Base-by-base conservation (phyloP, 2,329 filamentous ascomycete species). In the Arthrobotrys pseudoclavata region DNA sequence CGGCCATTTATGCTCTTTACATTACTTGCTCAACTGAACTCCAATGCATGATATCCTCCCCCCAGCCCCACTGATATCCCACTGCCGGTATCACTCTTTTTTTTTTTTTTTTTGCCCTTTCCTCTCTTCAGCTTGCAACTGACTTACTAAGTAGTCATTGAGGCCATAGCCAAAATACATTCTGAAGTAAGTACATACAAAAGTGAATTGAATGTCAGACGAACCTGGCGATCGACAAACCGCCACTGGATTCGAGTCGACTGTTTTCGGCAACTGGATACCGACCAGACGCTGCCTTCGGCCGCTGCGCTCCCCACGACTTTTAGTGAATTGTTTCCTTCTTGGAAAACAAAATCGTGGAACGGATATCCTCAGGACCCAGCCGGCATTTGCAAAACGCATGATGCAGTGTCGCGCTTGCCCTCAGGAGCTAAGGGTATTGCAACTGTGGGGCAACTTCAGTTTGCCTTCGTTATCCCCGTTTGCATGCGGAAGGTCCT, bases 401-500 rank as follows among this genome's bases (percentile, higher is more conserved):
- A 77, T 71, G 66, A 77, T 77, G 67, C 67, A 69, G 66, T 45
- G 66, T 57, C 53, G 53, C 53, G 53, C 53, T 40, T 60, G n/a
- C 18, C 53, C 53, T 42, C 53, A 42, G 53, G 29, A 60, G 31
- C 34, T 42, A 60, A 9, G 31, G 24, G 50, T 45, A 29, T 34
- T 34, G 47, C 24, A n/a, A 20, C 61, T 40, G 60, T 72, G 68
- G 57, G 68, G 57, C 47, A 31, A 12, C 52, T 20, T 62, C 50
- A 57, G 68, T 34, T 47, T 31, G 24, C 6, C 12, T 48, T 50
- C 53, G 29, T 62, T 63, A 60, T 15, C 60, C 60, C 62, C 74
- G 61, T 70, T 77, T 77, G 67, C 68, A 69, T 70, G 61, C 74
- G 74, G 74, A 77, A 77, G 69, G 69, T 62, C 55, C 64, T 74